Conservation (phyloP, 2,329 filamentous ascomycete species). For the Lasiodiplodia citricola region DNA sequence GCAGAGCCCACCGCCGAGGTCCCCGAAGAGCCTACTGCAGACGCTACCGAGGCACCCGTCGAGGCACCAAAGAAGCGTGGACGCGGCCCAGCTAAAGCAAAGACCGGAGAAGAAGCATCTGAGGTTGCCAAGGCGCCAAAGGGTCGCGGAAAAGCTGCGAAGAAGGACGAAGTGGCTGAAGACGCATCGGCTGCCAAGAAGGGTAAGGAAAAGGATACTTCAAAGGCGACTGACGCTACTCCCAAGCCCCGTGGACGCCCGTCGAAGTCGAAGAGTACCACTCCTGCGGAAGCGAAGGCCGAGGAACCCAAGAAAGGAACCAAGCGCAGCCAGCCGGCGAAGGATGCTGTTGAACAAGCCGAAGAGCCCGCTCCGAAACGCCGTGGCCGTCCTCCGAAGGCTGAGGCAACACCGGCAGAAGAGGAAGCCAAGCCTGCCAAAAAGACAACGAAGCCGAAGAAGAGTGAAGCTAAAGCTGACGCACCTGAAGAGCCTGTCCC, state of each 20-base stretch:
- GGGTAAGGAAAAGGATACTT: neutral
- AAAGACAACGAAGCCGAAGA: conserved; percentile 12
- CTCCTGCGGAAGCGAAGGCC: neutral
- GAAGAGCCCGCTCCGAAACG: conserved; percentile 26
- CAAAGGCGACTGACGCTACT: neutral
- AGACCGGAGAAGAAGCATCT: conserved; percentile 17
- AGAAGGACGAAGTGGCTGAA: neutral
- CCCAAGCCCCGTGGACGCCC: conserved; percentile 14
- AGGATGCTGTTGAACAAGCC: conserved; percentile 13
- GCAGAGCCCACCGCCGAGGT: conserved; percentile 34
- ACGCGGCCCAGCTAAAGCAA: conserved; percentile 10
- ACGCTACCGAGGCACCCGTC: neutral
- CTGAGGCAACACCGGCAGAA: neutral
- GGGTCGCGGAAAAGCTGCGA: conserved; percentile 10
- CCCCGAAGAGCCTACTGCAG: conserved; percentile 17
- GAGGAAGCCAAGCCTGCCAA: conserved; percentile 6
- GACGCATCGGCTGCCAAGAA: neutral
- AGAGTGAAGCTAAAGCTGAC: neutral
- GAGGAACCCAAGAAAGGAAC: conserved; percentile 1
- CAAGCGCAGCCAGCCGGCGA: conserved; percentile 4
- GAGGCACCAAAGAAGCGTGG: conserved; percentile 28
- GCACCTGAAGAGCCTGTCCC: neutral
- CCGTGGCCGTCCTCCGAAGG: conserved; percentile 18
- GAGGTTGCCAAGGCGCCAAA: conserved; percentile 30
- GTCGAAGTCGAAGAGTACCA: neutral